Base-by-base conservation (phyloP, 1,284 basidiomycete genomes). In the Fomes fomentarius region DNA sequence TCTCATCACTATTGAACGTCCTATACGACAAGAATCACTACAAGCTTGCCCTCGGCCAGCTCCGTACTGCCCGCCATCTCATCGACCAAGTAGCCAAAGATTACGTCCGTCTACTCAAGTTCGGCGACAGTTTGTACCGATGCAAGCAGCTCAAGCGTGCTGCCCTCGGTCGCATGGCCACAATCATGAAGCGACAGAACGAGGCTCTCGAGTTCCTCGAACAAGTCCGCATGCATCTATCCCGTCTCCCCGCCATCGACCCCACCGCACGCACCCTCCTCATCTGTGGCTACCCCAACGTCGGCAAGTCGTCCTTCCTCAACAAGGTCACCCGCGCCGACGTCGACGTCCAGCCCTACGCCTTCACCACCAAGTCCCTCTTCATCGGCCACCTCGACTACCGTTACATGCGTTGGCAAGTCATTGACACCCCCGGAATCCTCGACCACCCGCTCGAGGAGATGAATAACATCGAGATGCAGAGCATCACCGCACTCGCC, bases 401-500 rank as follows among this genome's bases (percentile, higher is more conserved):
- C 80, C 94, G 95, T 70, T 98, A 98, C 76, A 83, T 98, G 63
- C 85, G 95, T 61, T 98, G 95, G 95, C 95, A 98, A 73, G 95
- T 97, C 42, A 96, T 98, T 66, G 94, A 96, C 78, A 96, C 94
- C 35, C 94, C 94, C 11, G 94, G 94, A 58, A 89, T 96, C 55
- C 79, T 96, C 64, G 92, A 93, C 69, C 94, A 96, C 71, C 95
- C 95, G 1, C 81, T 98, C 39, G 95, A 98, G 73, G 95, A 98
- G 57, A 97, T 98, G 96, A 97, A 97, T 80, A 97, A 95, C 56
- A 98, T 98, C 64, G 96, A 98, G 76, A 98, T 98, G 94, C 95
- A 98, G 78, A 95, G 92, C 66, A 96, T 98, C 72, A 98, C 94
- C 35, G 96, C 95, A 8, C 79, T 98, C 59, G 95, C 95, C 2